Conservation (phyloP, 1,284 basidiomycete species). For the Laetiporus sulphureus region DNA sequence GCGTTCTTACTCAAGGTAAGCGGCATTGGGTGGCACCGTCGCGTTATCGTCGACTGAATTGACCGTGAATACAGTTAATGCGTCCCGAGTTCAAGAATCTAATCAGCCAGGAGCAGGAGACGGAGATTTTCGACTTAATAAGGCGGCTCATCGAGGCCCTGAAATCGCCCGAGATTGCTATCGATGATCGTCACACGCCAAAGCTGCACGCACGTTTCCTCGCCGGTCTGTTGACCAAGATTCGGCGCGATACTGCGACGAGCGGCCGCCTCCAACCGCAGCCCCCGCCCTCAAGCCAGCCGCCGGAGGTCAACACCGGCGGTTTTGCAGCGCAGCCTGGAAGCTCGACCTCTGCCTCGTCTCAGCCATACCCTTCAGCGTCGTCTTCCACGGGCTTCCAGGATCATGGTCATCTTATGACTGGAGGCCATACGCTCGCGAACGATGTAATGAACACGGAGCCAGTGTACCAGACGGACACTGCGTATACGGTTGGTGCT, state of each 20-base stretch:
- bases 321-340: neutral
- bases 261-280: constrained; percentile 41
- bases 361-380: neutral
- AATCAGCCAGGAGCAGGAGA: constrained; percentile 54
- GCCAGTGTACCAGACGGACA: constrained; percentile 18
- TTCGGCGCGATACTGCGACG: constrained; percentile 54
- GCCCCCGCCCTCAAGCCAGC: constrained; percentile 28
- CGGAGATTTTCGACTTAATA: constrained; percentile 66
- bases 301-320: constrained; percentile 1
- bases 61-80: constrained; percentile 42
- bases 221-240: constrained; percentile 56
- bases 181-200: constrained; percentile 78
- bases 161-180: constrained; percentile 67
- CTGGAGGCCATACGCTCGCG: constrained; percentile 6
- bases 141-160: constrained; percentile 65
- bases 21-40: neutral
- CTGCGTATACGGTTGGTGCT: constrained; percentile 16
- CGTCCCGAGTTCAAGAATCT: constrained; percentile 65
- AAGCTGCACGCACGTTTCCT: constrained; percentile 78
- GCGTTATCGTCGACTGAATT: too few relatives aligned
- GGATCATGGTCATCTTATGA: constrained; percentile 5
- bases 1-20: constrained; percentile 74
- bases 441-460: constrained; percentile 10
- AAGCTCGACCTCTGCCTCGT: too few relatives aligned
- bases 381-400: neutral